These are phyloP conservation scores for Cerioporus squamosus DNA, from an alignment of 1,284 basidiomycete genomes.

Conservation along the genomic window DNA sequence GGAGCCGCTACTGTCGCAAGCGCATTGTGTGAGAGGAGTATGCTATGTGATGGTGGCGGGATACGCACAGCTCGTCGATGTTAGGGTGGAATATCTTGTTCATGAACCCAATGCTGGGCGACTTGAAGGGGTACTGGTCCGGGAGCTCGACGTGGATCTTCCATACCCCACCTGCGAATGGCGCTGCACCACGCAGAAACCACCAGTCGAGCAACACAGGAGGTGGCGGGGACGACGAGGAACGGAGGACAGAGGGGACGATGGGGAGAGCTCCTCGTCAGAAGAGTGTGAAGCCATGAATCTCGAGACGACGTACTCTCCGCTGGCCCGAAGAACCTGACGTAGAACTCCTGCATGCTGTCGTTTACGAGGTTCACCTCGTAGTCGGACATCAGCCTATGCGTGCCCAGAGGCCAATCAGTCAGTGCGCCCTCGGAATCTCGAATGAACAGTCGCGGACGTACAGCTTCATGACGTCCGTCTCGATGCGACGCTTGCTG, in stretches of 20 bases:
- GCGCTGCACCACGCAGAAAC: conserved; percentile 61
- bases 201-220: neutral
- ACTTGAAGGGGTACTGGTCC: conserved; percentile 99
- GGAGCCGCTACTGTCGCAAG: conserved; percentile 77
- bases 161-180: conserved; percentile 96
- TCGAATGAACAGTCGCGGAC: conserved; percentile 32
- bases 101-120: conserved; percentile 99
- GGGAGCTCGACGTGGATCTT: conserved; percentile 99
- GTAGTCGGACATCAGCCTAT: conserved; percentile 94
- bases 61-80: conserved; percentile 89
- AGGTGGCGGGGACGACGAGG: too few species aligned
- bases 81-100: conserved; percentile 99
- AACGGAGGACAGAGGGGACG: too few species aligned
- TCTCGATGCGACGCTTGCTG: conserved; percentile 92
- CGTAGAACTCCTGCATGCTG: conserved; percentile 99
- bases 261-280: neutral
- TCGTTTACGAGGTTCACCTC: conserved; percentile 98
- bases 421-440: neutral
- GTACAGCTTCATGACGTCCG: conserved; percentile 99
- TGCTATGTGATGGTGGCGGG: neutral
- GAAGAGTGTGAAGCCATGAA: neutral
- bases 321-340: conserved; percentile 90
- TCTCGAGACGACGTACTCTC: conserved; percentile 75
- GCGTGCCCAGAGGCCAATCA: neutral
- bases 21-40: neutral